Conservation (phyloP, 73 alveolate genomes). For the Paramecium octaurelia region DNA sequence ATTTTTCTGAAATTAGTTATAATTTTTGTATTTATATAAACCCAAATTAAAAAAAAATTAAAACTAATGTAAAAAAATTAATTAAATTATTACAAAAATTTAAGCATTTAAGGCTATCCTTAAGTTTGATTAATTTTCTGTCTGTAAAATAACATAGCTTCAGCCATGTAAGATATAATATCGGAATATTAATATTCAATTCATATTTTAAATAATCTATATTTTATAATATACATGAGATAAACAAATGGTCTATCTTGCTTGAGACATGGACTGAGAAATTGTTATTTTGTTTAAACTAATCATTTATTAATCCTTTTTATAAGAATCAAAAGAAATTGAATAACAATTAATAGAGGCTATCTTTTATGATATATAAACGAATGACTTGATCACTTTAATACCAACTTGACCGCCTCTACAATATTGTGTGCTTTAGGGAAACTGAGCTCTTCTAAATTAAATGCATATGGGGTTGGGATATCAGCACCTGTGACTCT, state of each 20-base stretch:
- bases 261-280: too few relatives aligned
- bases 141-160: neutral
- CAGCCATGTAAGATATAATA: neutral
- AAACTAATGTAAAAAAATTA: too few relatives aligned
- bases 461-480: conserved; percentile 85
- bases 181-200: neutral
- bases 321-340: neutral
- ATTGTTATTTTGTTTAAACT: too few relatives aligned
- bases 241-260: too few relatives aligned
- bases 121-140: too few relatives aligned
- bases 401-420: conserved; percentile 63
- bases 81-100: too few relatives aligned
- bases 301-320: too few relatives aligned
- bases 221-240: too few relatives aligned
- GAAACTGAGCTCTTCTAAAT: conserved; percentile 76
- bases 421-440: conserved; percentile 78
- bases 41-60: neutral
- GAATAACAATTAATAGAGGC: neutral
- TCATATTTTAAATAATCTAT: neutral
- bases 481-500: conserved; percentile 91
- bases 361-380: neutral
- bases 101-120: neutral
- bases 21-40: neutral
- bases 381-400: neutral
- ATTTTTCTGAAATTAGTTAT: neutral